A percentile compares a stretch with the other conserved stretches of the same genome.
Evolutionary conservation across 345 rosid species (phyloP).

Genomic region (Pugionium dolabratum): DNA sequence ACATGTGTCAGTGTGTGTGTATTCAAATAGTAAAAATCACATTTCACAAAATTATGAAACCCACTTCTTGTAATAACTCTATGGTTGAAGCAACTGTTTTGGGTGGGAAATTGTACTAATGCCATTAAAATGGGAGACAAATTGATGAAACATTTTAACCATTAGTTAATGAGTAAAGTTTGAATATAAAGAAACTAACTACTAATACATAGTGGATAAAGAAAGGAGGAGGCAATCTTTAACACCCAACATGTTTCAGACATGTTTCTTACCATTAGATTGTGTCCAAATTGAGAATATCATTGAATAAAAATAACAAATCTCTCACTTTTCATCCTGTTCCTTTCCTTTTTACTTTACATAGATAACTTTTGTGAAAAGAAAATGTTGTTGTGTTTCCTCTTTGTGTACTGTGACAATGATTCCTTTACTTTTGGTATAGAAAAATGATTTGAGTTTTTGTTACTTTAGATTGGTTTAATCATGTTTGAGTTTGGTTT

Average conservation of each 20-base stretch:
- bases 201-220: conserved; percentile 33
- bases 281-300: conserved; percentile 34
- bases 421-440: conserved; percentile 16
- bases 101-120: conserved; percentile 36
- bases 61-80: conserved; percentile 33
- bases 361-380: conserved; percentile 32
- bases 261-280: conserved; percentile 43
- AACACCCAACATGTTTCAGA: conserved; percentile 41
- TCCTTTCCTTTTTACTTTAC: neutral
- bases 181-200: conserved; percentile 27
- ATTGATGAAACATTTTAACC: conserved; percentile 31
- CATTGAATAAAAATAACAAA: conserved; percentile 27
- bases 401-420: conserved; percentile 37
- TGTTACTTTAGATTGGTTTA: neutral
- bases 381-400: conserved; percentile 31
- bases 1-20: neutral
- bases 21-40: conserved; percentile 23
- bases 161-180: conserved; percentile 31
- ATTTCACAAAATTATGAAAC: conserved; percentile 35
- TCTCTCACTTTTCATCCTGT: conserved; percentile 27
- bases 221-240: conserved; percentile 34
- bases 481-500: too few relatives aligned
- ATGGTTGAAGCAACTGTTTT: conserved; percentile 40
- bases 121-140: conserved; percentile 42
- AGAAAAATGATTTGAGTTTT: neutral